phyloP scores from a whole-genome alignment of 805 yeast genomes.

The Citeromyces matritensis region DNA sequence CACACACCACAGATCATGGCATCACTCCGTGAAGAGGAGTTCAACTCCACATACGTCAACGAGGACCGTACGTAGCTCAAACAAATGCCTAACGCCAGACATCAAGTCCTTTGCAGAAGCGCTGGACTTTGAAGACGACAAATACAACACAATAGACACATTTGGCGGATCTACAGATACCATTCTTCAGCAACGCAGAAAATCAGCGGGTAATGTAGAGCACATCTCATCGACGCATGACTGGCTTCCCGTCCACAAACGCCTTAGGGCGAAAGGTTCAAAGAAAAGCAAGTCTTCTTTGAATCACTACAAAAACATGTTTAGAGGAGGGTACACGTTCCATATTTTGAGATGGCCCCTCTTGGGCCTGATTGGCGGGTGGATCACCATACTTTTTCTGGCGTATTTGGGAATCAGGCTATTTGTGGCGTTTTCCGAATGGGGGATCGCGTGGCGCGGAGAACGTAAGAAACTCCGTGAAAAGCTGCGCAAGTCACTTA shows the following conservation, averaged over 20 bases:
- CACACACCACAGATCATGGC: background rate
- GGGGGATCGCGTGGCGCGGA: slow-evolving; percentile 45
- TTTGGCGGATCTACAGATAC: background rate
- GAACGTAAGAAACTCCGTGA: slow-evolving; percentile 31
- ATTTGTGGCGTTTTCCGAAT: slow-evolving; percentile 51
- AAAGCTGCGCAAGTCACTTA: slow-evolving; percentile 28
- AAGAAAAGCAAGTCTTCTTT: background rate
- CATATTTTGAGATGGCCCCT: slow-evolving; percentile 52
- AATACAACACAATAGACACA: too few relatives aligned
- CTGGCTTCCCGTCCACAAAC: slow-evolving; percentile 26
- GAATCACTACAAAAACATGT: slow-evolving; percentile 5
- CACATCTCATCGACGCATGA: slow-evolving; percentile 25
- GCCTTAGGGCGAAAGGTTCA: slow-evolving; percentile 5
- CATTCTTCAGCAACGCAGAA: slow-evolving; percentile 1
- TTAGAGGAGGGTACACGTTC: slow-evolving; percentile 14
- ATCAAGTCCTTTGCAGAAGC: slow-evolving; percentile 22
- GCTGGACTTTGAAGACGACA: slow-evolving; percentile 14
- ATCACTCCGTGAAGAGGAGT: background rate
- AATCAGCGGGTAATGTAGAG: slow-evolving; percentile 9
- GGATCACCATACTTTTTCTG: slow-evolving; percentile 36
- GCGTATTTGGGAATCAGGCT: slow-evolving; percentile 37
- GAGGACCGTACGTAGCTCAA: background rate
- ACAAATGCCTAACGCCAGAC: slow-evolving; percentile 7
- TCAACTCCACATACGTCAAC: background rate
- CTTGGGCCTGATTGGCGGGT: slow-evolving; percentile 29